These are phyloP conservation scores for Globisporangium alternatum DNA, from an alignment of 352 stramenopile species.

Conservation along the genomic window DNA sequence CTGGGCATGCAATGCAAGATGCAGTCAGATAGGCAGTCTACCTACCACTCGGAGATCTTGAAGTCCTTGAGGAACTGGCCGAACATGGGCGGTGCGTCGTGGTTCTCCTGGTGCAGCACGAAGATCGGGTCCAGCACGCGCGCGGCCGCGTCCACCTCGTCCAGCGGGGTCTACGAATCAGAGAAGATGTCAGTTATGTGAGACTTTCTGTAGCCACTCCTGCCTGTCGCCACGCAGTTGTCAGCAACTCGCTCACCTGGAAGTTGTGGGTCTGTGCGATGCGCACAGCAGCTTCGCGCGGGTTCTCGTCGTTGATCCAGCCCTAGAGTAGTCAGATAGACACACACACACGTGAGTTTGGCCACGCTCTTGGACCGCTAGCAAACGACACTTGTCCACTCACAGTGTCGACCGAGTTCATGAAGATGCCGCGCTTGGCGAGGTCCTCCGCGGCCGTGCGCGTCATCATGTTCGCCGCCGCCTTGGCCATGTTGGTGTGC, in stretches of 20 bases:
- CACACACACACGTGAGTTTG: too few species aligned
- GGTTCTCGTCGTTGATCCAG: constrained; percentile 98
- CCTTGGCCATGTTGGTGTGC: constrained; percentile 97
- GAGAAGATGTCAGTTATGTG: background rate
- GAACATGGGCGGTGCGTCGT: constrained; percentile 36
- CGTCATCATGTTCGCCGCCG: constrained; percentile 96
- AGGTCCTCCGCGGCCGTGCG: constrained; percentile 90
- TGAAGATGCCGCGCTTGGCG: constrained; percentile 87
- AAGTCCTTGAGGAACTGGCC: constrained; percentile 83
- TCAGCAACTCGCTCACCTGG: constrained; percentile 31
- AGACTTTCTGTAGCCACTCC: background rate
- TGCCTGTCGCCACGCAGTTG: too few species aligned
- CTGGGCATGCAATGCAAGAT: too few species aligned
- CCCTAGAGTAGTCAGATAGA: constrained; percentile 31
- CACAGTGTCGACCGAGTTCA: constrained; percentile 95
- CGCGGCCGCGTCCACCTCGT: constrained; percentile 93
- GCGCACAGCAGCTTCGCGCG: constrained; percentile 85
- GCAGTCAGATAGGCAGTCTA: background rate
- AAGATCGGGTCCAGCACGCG: constrained; percentile 95
- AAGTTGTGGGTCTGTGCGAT: constrained; percentile 93
- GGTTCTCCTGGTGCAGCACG: constrained; percentile 48
- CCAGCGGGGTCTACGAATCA: constrained; percentile 87
- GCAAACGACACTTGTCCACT: background rate
- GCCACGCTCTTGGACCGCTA: too few species aligned
- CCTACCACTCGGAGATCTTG: constrained; percentile 66